phyloP scores from a whole-genome alignment of 306 rosid species.

The Mimosa bimucronata region DNA sequence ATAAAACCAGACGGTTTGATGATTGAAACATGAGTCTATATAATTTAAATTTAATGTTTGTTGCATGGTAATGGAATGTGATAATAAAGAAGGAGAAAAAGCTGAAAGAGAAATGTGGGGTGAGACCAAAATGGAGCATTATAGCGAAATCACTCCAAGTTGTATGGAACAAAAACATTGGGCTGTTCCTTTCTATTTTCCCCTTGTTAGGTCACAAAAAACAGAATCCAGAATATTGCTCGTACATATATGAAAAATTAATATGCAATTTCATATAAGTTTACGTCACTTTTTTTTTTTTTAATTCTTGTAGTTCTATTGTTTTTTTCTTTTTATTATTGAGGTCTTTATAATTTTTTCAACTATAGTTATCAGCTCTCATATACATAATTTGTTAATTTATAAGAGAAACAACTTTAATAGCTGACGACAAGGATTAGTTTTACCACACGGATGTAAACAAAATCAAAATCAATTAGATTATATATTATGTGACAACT shows the following conservation, averaged over 20 bases:
- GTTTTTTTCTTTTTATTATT: too few species aligned
- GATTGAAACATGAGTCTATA: too few species aligned
- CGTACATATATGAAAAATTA: too few species aligned
- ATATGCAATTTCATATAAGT: too few species aligned
- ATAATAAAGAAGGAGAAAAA: neutral
- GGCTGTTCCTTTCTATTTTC: constrained; percentile 24
- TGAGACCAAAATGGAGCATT: neutral
- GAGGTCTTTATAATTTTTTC: neutral
- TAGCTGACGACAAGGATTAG: too few species aligned
- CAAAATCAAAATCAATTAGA: neutral
- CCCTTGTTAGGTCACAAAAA: constrained; percentile 15
- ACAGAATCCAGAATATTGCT: neutral
- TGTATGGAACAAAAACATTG: constrained; percentile 36
- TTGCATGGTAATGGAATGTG: neutral
- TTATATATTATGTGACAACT: too few species aligned
- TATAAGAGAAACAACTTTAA: too few species aligned
- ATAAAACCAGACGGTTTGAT: too few species aligned
- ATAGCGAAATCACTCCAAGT: constrained; percentile 5
- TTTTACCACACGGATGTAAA: neutral
- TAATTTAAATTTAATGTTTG: neutral
- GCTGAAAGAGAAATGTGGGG: neutral
- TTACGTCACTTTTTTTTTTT: too few species aligned
- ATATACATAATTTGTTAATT: too few species aligned
- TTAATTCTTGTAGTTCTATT: too few species aligned
- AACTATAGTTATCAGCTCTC: too few species aligned